Evolutionary conservation across 768 basidiomycete genomes (phyloP).

Genomic region (Pulveroboletus sp.): DNA sequence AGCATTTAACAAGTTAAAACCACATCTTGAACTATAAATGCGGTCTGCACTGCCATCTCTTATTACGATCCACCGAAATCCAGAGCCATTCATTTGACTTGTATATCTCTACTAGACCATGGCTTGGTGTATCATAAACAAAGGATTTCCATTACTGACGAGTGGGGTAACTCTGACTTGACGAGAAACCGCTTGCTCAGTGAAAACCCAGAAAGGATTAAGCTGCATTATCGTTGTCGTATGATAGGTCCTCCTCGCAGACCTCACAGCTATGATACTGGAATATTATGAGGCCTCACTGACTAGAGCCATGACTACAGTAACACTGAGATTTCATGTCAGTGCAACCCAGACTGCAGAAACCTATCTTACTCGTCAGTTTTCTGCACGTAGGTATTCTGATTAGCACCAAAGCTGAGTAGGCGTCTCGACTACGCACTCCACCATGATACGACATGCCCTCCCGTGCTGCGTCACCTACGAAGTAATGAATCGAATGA

Average conservation of each 20-base stretch:
- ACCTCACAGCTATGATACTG: no score
- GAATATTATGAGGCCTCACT: constrained; percentile 48
- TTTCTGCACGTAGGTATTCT: constrained; percentile 46
- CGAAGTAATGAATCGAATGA: constrained; percentile 3
- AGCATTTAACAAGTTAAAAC: constrained; percentile 61
- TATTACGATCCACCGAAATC: constrained; percentile 17
- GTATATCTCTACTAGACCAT: constrained; percentile 23
- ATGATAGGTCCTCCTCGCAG: no score
- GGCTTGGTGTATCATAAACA: constrained; percentile 29
- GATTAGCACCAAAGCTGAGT: constrained; percentile 4
- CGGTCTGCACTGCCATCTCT: constrained; percentile 2
- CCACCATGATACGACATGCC: constrained; percentile 67
- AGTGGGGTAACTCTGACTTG: not conserved
- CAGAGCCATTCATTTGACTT: constrained; percentile 20
- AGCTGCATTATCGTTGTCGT: no score
- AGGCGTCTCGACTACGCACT: constrained; percentile 43
- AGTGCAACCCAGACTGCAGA: constrained; percentile 5
- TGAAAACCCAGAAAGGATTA: not conserved
- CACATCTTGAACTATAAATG: constrained; percentile 10
- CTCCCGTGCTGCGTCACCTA: constrained; percentile 61
- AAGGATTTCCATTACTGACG: constrained; percentile 11
- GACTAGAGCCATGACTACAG: constrained; percentile 64
- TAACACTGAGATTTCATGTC: constrained; percentile 45
- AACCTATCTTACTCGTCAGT: constrained; percentile 61
- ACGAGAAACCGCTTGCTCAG: not conserved